phyloP scores from a whole-genome alignment of 2,329 filamentous ascomycete species.

The Sporothrix variecibatus region DNA sequence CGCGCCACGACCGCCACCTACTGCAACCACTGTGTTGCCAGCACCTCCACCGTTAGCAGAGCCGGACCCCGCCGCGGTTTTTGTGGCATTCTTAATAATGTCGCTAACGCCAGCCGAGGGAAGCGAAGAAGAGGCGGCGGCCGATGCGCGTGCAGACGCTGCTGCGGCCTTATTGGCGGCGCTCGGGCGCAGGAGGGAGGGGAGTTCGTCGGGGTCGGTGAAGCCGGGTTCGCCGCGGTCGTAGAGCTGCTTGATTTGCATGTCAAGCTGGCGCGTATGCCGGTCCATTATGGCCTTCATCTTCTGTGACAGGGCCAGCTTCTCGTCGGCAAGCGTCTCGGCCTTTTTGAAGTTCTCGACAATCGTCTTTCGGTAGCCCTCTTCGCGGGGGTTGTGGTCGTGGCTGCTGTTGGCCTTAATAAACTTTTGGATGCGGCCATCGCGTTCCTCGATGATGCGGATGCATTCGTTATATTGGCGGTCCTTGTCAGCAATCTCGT shows the following conservation, averaged over 20 bases:
- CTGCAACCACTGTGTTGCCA: not conserved
- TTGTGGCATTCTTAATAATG: conserved; percentile 27
- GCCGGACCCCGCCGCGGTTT: conserved; percentile 3
- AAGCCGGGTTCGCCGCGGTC: conserved; percentile 64
- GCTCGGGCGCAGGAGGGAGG: conserved; percentile 61
- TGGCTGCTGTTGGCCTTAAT: conserved; percentile 76
- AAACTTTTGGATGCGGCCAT: conserved; percentile 76
- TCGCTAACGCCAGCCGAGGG: conserved; percentile 32
- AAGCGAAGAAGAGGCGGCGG: conserved; percentile 33
- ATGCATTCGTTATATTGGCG: conserved; percentile 68
- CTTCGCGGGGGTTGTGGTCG: conserved; percentile 73
- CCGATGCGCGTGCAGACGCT: conserved; percentile 37
- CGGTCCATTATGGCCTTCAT: conserved; percentile 61
- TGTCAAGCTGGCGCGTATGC: conserved; percentile 63
- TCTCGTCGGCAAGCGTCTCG: conserved; percentile 72
- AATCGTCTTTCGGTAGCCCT: conserved; percentile 65
- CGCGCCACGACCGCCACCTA: conserved; percentile 41
- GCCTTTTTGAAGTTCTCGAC: conserved; percentile 68
- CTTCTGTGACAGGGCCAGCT: conserved; percentile 69
- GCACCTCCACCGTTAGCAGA: conserved; percentile 31
- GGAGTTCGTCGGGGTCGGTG: conserved; percentile 62
- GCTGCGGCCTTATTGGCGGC: conserved; percentile 53
- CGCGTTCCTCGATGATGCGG: conserved; percentile 69
- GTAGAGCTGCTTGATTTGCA: conserved; percentile 62
- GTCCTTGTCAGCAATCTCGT: conserved; percentile 82